These are phyloP conservation scores for Phanerodontia chrysosporium DNA, from an alignment of 768 basidiomycete genomes.

Conservation along the genomic window DNA sequence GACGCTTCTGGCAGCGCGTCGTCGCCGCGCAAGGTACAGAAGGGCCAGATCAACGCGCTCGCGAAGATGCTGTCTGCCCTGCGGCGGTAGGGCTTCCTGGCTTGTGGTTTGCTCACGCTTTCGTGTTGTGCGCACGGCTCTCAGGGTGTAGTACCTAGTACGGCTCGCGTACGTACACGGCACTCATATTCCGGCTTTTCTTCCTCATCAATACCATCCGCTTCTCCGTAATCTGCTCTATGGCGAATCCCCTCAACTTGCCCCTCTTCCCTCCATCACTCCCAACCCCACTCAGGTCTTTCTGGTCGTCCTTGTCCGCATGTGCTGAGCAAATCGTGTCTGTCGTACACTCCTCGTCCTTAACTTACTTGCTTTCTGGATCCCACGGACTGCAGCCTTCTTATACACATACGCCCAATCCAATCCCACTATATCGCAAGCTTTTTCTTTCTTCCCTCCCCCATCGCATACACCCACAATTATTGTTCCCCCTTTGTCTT, in stretches of 20 bases:
- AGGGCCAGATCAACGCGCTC: conserved; percentile 83
- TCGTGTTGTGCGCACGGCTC: background rate
- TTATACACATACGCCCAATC: background rate
- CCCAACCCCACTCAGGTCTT: background rate
- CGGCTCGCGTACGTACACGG: background rate
- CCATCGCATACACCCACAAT: background rate
- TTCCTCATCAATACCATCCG: background rate
- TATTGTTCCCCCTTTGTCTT: background rate
- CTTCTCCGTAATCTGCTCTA: background rate
- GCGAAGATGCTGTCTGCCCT: conserved; percentile 89
- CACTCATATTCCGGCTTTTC: background rate
- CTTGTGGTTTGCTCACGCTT: background rate
- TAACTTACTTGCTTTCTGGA: conserved; percentile 7
- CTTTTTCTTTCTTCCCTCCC: no score
- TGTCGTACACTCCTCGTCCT: conserved; percentile 1
- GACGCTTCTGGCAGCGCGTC: conserved; percentile 36
- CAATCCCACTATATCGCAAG: conserved; percentile 1
- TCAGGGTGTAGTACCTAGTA: background rate
- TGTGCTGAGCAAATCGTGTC: conserved; percentile 2
- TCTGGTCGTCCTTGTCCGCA: conserved; percentile 2
- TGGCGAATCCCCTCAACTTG: background rate
- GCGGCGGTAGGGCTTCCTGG: conserved; percentile 43
- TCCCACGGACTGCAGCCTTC: conserved; percentile 1
- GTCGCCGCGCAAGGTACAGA: conserved; percentile 74
- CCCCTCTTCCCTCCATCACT: background rate